Conservation (phyloP, 371 early-diverging fungal genomes). For the Spraguea lophii region DNA sequence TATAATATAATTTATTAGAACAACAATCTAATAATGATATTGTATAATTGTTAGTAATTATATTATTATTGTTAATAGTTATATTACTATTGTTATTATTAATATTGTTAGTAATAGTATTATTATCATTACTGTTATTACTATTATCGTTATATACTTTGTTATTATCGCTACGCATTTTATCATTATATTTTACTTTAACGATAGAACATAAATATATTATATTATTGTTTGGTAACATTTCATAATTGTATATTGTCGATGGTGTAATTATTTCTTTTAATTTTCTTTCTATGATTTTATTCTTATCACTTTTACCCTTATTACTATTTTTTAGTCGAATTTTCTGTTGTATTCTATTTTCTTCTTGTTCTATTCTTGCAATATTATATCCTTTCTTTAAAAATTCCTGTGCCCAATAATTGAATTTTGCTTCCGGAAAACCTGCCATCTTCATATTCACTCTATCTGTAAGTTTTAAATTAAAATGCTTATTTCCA, state of each 20-base stretch:
- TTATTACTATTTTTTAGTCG: slow-evolving; percentile 52
- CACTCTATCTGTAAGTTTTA: slow-evolving; percentile 78
- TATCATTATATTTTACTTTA: too few relatives aligned
- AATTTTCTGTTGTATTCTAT: slow-evolving; percentile 72
- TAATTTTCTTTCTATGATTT: slow-evolving; percentile 75
- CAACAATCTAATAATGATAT: too few relatives aligned
- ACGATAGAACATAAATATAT: slow-evolving; percentile 46
- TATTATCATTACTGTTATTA: too few relatives aligned
- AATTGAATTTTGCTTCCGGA: slow-evolving; percentile 74
- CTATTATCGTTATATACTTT: too few relatives aligned
- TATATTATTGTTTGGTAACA: slow-evolving; percentile 48
- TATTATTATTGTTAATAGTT: too few relatives aligned
- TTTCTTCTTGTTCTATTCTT: slow-evolving; percentile 91
- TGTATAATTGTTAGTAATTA: too few relatives aligned
- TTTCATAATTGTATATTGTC: slow-evolving; percentile 66
- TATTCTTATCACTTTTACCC: slow-evolving; percentile 49
- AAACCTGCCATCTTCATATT: slow-evolving; percentile 99
- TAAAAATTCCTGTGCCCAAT: slow-evolving; percentile 82
- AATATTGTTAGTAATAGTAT: too few relatives aligned
- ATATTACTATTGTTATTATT: too few relatives aligned
- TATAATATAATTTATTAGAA: too few relatives aligned
- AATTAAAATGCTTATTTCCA: slow-evolving; percentile 78
- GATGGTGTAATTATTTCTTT: slow-evolving; percentile 75
- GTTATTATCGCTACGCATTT: too few relatives aligned
- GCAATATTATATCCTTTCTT: slow-evolving; percentile 87